phyloP scores from a whole-genome alignment of 176 grass and related monocot genomes.

The Poa annua region DNA sequence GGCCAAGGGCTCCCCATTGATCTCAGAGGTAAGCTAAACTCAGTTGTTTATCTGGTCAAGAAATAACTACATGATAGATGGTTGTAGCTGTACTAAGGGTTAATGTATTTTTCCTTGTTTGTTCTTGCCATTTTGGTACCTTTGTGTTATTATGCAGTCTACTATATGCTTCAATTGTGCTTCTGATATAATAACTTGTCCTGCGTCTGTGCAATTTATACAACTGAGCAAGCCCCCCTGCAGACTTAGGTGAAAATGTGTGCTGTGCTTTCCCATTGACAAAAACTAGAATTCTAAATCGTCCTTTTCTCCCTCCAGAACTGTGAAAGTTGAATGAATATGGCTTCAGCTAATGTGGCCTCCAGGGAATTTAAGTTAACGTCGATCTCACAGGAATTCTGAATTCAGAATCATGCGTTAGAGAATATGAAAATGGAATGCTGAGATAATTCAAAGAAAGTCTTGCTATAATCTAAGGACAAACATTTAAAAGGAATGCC shows the following conservation, averaged over 20 bases:
- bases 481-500: not conserved
- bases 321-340: not conserved
- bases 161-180: not conserved
- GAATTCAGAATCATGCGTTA: not conserved
- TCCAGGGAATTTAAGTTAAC: not conserved
- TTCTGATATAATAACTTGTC: not conserved
- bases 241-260: not conserved
- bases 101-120: not conserved
- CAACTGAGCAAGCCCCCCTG: not conserved
- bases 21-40: slow-evolving; percentile 61
- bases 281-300: not conserved
- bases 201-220: not conserved
- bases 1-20: slow-evolving; percentile 76
- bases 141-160: not conserved
- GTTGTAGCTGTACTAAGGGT: not conserved
- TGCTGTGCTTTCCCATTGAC: not conserved
- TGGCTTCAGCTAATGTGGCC: not conserved
- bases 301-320: not conserved
- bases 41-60: not conserved
- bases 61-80: not conserved
- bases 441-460: not conserved
- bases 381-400: not conserved
- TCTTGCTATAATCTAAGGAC: not conserved
- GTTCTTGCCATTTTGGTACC: not conserved
- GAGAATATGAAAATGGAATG: not conserved